Conservation (phyloP, 495 filamentous ascomycete species). For the Cercophora scortea region DNA sequence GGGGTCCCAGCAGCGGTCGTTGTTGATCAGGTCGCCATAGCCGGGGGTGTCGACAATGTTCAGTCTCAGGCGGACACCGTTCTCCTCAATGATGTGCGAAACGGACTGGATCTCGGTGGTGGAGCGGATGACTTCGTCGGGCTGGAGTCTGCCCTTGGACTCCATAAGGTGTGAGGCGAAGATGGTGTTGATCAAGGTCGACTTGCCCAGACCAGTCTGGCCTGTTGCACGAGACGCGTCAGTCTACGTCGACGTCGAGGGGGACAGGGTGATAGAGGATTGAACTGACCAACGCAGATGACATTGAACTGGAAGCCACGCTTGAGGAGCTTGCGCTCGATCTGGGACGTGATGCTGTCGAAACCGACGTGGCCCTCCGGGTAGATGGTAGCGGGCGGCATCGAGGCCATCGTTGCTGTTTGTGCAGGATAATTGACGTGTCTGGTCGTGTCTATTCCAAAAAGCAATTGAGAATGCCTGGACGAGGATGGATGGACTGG, state of each 20-base stretch:
- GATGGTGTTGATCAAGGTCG: slow-evolving; percentile 99
- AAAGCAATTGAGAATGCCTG: slow-evolving; percentile 25
- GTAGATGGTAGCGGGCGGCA: slow-evolving; percentile 52
- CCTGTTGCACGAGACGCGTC: slow-evolving; percentile 50
- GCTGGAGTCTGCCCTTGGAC: slow-evolving; percentile 87
- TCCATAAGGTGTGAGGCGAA: slow-evolving; percentile 99
- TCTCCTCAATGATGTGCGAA: slow-evolving; percentile 99
- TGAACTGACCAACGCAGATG: slow-evolving; percentile 88
- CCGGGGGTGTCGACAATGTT: slow-evolving; percentile 98
- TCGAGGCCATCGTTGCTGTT: slow-evolving; percentile 36
- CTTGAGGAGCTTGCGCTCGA: slow-evolving; percentile 98
- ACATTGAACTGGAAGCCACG: slow-evolving; percentile 99
- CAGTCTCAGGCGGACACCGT: slow-evolving; percentile 91
- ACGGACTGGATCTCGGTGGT: slow-evolving; percentile 98
- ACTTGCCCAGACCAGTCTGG: slow-evolving; percentile 97
- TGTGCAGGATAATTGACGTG: slow-evolving; percentile 16
- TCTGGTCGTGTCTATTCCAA: slow-evolving; percentile 30
- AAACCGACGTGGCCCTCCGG: slow-evolving; percentile 98
- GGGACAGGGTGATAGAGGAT: neutral
- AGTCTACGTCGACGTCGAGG: slow-evolving; percentile 17
- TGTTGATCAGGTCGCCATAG: slow-evolving; percentile 98
- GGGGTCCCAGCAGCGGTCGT: slow-evolving; percentile 97
- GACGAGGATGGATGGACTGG: slow-evolving; percentile 5
- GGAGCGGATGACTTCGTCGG: slow-evolving; percentile 84
- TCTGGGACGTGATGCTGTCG: slow-evolving; percentile 97